phyloP scores from a whole-genome alignment of 805 yeast species.

The Candida quercuum region DNA sequence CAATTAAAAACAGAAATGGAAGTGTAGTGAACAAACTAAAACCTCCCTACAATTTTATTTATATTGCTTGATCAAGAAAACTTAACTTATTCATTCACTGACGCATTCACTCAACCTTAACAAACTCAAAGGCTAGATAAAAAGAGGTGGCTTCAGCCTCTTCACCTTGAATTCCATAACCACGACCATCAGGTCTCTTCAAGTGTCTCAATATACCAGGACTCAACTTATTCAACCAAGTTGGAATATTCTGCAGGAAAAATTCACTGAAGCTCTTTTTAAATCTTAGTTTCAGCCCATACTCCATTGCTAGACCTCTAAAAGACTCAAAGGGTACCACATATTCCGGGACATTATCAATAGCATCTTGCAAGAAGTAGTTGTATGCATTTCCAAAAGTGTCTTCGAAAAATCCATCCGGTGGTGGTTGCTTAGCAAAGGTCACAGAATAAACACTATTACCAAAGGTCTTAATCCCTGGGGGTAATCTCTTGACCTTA shows the following conservation, averaged over 20 bases:
- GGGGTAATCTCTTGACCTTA: slow-evolving; percentile 48
- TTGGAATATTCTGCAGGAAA: slow-evolving; percentile 74
- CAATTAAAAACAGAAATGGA: no score
- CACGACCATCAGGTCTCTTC: slow-evolving; percentile 71
- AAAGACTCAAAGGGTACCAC: slow-evolving; percentile 92
- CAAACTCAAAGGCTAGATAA: slow-evolving; percentile 80
- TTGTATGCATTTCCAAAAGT: slow-evolving; percentile 83
- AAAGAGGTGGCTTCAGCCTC: slow-evolving; percentile 87
- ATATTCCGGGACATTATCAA: slow-evolving; percentile 93
- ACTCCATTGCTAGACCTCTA: slow-evolving; percentile 78
- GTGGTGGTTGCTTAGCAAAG: slow-evolving; percentile 76
- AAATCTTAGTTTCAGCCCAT: slow-evolving; percentile 64
- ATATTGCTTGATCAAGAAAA: no score
- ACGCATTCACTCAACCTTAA: slow-evolving; percentile 38
- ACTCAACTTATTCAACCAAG: slow-evolving; percentile 50
- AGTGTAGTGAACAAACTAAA: no score
- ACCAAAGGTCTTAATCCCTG: slow-evolving; percentile 68
- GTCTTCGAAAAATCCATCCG: slow-evolving; percentile 62
- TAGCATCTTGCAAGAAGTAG: slow-evolving; percentile 85
- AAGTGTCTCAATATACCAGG: slow-evolving; percentile 65
- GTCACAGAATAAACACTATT: slow-evolving; percentile 77
- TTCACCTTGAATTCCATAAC: slow-evolving; percentile 80
- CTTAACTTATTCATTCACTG: no score
- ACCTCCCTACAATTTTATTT: no score
- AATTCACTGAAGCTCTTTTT: slow-evolving; percentile 77